Base-by-base conservation (phyloP, 2,329 filamentous ascomycete genomes). In the Epichloe elymi region DNA sequence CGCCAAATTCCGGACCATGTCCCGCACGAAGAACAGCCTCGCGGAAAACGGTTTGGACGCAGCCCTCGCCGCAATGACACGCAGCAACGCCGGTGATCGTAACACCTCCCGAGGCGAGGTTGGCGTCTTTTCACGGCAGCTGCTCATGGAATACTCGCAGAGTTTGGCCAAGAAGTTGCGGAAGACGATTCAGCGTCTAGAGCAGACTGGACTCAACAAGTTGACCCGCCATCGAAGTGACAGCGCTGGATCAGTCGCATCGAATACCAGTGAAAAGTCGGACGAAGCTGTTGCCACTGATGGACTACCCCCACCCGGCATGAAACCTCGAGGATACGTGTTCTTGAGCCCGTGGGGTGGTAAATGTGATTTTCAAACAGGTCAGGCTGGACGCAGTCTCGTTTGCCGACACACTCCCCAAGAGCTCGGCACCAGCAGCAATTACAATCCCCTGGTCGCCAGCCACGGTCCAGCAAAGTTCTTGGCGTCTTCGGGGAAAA, bases 311-410 rank as follows among this genome's bases (percentile, higher is more conserved):
- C 52, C 50, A 15, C 36, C 52, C 5, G 46, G 53, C 17, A 69
- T 74, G 54, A 77, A 71, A 50, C 73, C 81, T 0, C 74, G 75
- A 35, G 85, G 82, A 17, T 95, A 94, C 66, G 78, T 81, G 1
- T 96, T 96, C 63, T 70, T 74, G 19, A 93, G 86, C 41, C 90
- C 89, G 0, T 97, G 91, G 91, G 82, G 88, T 54, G 86, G 88
- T 15, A 78, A 78, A 41, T 97, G 91, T 68, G 86, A 90, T 54
- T 97, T 97, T 66, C 74, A 79, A 15, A 93, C 89, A 0, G 85
- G 86, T 38, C 75, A 81, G 51, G 83, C 79, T 42, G 90, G 91
- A 2, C 82, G 85, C 48, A 84, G 79, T 51, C 68, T 94, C 14
- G 82, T 81, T 63, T 90, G 86, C 66, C 82, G 81, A 51, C 88